These are phyloP conservation scores for Dactylorhiza incarnata DNA, from an alignment of 106 monocot species.

Conservation along the genomic window DNA sequence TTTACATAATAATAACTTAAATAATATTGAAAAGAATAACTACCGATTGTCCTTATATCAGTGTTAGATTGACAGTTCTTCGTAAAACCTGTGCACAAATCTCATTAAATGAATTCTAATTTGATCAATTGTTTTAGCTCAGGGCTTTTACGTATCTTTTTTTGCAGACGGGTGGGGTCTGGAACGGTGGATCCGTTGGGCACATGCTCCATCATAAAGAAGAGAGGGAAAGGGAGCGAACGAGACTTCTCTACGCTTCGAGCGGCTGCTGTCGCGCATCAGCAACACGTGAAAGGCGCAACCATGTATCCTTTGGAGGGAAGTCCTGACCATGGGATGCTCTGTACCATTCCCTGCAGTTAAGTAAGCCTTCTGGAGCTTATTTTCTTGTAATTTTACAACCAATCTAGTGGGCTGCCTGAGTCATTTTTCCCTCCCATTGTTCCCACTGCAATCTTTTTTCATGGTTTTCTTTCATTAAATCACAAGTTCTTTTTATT, in stretches of 20 bases:
- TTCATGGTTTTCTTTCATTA: no score
- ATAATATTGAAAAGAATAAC: no score
- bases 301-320: slow-evolving; percentile 84
- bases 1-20: no score
- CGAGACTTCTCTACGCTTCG: slow-evolving; percentile 18
- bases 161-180: slow-evolving; percentile 34
- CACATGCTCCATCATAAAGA: slow-evolving; percentile 67
- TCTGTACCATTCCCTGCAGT: slow-evolving; percentile 46
- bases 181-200: slow-evolving; percentile 39
- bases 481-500: neutral
- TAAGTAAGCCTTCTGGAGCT: neutral
- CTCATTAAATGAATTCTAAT: neutral
- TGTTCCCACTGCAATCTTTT: no score
- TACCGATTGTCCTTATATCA: no score
- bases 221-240: slow-evolving; percentile 28
- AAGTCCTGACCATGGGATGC: slow-evolving; percentile 52
- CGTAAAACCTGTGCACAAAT: neutral
- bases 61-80: no score
- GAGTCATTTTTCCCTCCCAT: no score
- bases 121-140: neutral
- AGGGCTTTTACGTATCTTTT: neutral
- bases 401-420: no score
- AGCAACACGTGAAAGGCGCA: slow-evolving; percentile 51
- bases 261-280: slow-evolving; percentile 48
- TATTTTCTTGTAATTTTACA: no score